phyloP scores from a whole-genome alignment of 441 rosid species.

The Erodium chrysanthum region DNA sequence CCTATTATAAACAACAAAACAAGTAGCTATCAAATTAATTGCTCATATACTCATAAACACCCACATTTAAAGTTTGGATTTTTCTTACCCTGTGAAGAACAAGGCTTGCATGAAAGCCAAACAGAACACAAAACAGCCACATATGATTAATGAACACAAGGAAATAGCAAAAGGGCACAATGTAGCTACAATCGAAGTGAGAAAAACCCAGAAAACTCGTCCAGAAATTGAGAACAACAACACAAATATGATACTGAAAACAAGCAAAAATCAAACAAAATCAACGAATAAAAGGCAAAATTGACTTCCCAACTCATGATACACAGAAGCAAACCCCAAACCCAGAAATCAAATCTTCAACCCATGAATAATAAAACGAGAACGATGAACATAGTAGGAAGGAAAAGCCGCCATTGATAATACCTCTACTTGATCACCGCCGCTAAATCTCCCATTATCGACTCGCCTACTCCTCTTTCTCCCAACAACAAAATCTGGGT shows the following conservation, averaged over 20 bases:
- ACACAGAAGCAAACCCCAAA: neutral
- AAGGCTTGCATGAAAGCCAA: neutral
- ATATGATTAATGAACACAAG: neutral
- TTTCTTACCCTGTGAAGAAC: neutral
- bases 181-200: neutral
- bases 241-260: neutral
- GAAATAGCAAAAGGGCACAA: neutral
- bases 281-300: neutral
- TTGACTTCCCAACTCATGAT: conserved; percentile 9
- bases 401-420: neutral
- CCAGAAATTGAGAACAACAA: neutral
- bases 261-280: neutral
- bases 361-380: neutral
- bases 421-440: conserved; percentile 37
- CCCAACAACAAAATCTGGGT: conserved; percentile 17
- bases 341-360: neutral
- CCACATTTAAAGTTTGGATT: neutral
- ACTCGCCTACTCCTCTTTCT: conserved; percentile 17
- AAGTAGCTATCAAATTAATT: neutral
- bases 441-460: conserved; percentile 23
- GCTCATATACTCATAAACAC: neutral
- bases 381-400: neutral
- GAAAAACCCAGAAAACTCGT: neutral
- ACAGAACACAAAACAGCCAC: neutral
- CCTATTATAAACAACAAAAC: neutral